A percentile compares a stretch with the other conserved stretches of the same genome.
Evolutionary conservation across 2,329 filamentous ascomycete genomes (phyloP).

Genomic region (Pseudogymnoascus sp.): DNA sequence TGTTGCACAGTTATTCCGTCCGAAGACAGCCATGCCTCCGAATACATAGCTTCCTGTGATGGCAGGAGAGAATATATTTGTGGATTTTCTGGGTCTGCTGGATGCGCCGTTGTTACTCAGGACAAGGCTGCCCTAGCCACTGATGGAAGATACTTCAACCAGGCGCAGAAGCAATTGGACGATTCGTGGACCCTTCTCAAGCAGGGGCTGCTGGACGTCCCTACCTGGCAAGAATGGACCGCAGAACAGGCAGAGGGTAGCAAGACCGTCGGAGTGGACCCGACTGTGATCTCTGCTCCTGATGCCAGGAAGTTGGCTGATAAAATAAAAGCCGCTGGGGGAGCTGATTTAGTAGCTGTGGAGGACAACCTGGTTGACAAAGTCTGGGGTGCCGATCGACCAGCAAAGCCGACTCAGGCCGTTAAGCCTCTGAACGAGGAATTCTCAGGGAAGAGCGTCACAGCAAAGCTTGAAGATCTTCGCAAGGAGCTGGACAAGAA

Average conservation of each 20-base stretch:
- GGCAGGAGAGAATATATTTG: conserved; percentile 84
- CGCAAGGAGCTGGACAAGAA: conserved; percentile 89
- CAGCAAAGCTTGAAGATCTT: conserved; percentile 75
- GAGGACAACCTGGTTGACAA: conserved; percentile 80
- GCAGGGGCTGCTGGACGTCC: conserved; percentile 86
- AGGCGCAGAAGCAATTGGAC: conserved; percentile 85
- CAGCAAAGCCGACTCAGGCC: conserved; percentile 65
- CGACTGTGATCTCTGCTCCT: conserved; percentile 70
- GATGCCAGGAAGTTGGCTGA: conserved; percentile 70
- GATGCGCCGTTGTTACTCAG: conserved; percentile 79
- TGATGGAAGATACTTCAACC: conserved; percentile 96
- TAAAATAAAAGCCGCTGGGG: conserved; percentile 80
- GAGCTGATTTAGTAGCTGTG: conserved; percentile 65
- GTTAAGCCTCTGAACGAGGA: conserved; percentile 64
- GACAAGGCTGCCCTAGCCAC: conserved; percentile 86
- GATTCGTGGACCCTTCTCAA: conserved; percentile 86
- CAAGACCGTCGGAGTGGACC: conserved; percentile 85
- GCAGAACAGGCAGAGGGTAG: conserved; percentile 78
- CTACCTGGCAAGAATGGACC: conserved; percentile 96
- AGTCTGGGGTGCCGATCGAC: conserved; percentile 73
- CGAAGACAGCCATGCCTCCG: conserved; percentile 94
- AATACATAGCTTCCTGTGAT: conserved; percentile 97
- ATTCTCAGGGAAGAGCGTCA: conserved; percentile 74
- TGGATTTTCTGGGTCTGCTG: conserved; percentile 91
- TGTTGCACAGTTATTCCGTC: conserved; percentile 74